Conservation (phyloP, 768 basidiomycete genomes). For the Amanita brunnescens region DNA sequence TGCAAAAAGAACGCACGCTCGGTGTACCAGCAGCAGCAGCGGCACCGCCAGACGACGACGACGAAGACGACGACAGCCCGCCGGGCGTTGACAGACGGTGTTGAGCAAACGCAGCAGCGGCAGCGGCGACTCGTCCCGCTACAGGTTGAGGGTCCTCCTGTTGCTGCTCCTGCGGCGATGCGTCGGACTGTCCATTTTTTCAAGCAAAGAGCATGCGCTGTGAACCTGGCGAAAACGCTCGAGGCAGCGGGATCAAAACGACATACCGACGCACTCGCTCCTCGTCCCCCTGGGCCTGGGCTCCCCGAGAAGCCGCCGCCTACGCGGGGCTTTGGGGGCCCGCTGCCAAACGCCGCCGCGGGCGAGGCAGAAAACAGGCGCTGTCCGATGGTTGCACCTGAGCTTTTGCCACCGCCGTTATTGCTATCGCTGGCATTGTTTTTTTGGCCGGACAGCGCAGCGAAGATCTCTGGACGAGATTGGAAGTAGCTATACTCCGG, state of each 20-base stretch:
- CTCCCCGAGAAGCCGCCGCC: slow-evolving; percentile 7
- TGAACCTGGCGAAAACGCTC: too few species aligned
- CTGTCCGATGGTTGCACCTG: slow-evolving; percentile 23
- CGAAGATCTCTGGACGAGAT: slow-evolving; percentile 59
- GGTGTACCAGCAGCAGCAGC: background rate
- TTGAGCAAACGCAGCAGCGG: slow-evolving; percentile 7
- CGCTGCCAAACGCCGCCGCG: slow-evolving; percentile 22
- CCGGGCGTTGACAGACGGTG: slow-evolving; percentile 15
- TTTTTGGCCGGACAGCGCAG: slow-evolving; percentile 16
- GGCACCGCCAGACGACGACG: background rate
- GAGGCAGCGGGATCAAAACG: background rate
- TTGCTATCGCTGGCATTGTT: slow-evolving; percentile 5
- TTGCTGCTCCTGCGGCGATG: background rate
- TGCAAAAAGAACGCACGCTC: background rate
- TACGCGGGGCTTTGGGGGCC: background rate
- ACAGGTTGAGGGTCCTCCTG: background rate
- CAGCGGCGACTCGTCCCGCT: slow-evolving; percentile 4
- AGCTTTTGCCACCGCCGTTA: slow-evolving; percentile 13
- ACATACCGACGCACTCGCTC: background rate
- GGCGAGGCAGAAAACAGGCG: slow-evolving; percentile 35
- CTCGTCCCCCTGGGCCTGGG: too few species aligned
- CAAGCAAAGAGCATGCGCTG: too few species aligned
- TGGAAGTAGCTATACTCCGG: slow-evolving; percentile 75
- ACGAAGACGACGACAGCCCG: background rate
- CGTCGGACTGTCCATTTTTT: background rate